These are phyloP conservation scores for Lonicera japonica DNA, from an alignment of 129 eudicot species.

Conservation along the genomic window DNA sequence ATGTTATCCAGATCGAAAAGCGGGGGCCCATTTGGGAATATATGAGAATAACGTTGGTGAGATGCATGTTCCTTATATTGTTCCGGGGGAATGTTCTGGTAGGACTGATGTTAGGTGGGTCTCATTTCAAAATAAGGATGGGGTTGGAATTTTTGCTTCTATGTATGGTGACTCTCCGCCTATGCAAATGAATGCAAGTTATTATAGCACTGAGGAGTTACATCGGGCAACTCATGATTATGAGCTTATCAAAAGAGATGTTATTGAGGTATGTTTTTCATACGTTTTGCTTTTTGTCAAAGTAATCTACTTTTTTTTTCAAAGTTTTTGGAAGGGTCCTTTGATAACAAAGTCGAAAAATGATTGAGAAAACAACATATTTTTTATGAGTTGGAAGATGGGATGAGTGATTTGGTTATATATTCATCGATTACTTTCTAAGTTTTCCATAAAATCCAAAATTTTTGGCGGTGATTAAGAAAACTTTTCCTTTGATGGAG, in stretches of 20 bases:
- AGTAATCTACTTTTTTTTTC: no score
- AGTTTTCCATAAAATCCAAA: no score
- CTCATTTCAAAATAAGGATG: conserved; percentile 55
- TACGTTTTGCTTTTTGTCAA: background rate
- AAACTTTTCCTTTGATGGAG: no score
- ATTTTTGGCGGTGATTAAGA: no score
- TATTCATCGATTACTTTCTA: no score
- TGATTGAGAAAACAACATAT: no score
- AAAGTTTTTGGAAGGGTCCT: no score
- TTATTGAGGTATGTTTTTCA: conserved; percentile 59
- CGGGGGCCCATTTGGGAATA: conserved; percentile 75
- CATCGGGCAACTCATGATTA: conserved; percentile 76
- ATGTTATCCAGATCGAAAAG: conserved; percentile 94
- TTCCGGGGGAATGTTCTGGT: conserved; percentile 80
- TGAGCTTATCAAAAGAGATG: conserved; percentile 68
- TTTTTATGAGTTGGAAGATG: no score
- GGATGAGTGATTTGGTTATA: no score
- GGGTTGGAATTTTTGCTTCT: conserved; percentile 65
- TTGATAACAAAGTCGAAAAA: no score
- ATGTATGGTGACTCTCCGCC: conserved; percentile 58
- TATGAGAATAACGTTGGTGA: conserved; percentile 62
- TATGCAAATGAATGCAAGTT: conserved; percentile 93
- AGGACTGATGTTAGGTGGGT: conserved; percentile 96
- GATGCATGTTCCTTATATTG: conserved; percentile 94
- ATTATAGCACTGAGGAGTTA: conserved; percentile 73